Conservation (phyloP, 768 basidiomycete genomes). For the Lepiota venenata region DNA sequence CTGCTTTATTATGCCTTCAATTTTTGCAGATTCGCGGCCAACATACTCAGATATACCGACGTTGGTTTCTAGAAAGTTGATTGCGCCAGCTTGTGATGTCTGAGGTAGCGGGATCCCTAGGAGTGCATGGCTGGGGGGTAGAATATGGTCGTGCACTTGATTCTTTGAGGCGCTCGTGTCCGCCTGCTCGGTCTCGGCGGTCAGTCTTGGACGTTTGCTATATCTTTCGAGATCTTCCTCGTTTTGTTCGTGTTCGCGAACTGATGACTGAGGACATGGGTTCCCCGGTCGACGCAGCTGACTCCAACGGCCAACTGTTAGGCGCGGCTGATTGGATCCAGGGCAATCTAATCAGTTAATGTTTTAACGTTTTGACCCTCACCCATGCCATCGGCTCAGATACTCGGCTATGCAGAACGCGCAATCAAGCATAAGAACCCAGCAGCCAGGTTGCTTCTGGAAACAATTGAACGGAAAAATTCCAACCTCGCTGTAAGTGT, state of each 20-base stretch:
- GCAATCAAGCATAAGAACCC: constrained; percentile 61
- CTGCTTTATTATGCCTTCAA: constrained; percentile 96
- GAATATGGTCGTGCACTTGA: constrained; percentile 26
- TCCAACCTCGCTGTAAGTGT: constrained; percentile 95
- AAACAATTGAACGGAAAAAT: constrained; percentile 81
- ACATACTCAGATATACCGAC: constrained; percentile 93
- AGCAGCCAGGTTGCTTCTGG: constrained; percentile 74
- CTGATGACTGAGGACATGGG: constrained; percentile 33
- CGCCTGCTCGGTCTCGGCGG: constrained; percentile 17
- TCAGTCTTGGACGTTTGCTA: constrained; percentile 41
- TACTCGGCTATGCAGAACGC: constrained; percentile 60
- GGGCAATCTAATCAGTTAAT: constrained; percentile 4
- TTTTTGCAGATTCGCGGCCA: constrained; percentile 59
- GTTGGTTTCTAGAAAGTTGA: constrained; percentile 71
- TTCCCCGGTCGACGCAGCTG: constrained; percentile 9
- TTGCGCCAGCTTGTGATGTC: constrained; percentile 43
- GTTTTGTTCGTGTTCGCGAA: constrained; percentile 52
- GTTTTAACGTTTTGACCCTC: too few species aligned
- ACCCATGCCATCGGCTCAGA: constrained; percentile 34
- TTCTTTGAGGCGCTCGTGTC: constrained; percentile 4
- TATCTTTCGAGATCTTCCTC: constrained; percentile 40
- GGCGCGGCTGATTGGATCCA: background rate
- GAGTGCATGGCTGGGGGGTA: constrained; percentile 75
- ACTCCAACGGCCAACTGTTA: constrained; percentile 18
- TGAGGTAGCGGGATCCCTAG: constrained; percentile 56